phyloP scores from a whole-genome alignment of 495 filamentous ascomycete species.

The Neurospora terricola region DNA sequence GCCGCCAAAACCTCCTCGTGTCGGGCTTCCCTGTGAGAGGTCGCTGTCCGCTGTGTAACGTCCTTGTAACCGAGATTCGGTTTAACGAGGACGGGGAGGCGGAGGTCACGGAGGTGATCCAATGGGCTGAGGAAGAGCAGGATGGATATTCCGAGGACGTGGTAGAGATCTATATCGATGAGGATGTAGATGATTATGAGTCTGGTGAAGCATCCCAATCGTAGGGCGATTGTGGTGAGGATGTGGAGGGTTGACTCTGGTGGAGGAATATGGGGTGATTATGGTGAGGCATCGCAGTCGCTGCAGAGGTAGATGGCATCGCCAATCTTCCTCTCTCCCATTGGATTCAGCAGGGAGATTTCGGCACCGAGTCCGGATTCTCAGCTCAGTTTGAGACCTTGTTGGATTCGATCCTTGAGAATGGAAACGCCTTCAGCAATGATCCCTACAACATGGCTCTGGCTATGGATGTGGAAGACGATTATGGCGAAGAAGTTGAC shows the following conservation, averaged over 20 bases:
- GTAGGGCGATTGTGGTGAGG: neutral
- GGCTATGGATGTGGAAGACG: neutral
- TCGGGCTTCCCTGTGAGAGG: neutral
- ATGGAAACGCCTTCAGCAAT: neutral
- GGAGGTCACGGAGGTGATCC: neutral
- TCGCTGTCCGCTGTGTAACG: neutral
- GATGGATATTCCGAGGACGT: neutral
- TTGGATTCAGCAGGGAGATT: neutral
- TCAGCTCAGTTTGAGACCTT: neutral
- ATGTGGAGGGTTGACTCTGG: neutral
- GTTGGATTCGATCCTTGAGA: neutral
- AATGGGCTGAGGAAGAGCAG: neutral
- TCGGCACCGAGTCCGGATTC: neutral
- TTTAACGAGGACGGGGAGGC: neutral
- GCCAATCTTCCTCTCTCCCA: neutral
- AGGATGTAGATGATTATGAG: neutral
- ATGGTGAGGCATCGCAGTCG: neutral
- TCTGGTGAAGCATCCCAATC: neutral
- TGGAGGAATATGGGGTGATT: neutral
- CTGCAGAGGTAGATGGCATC: neutral
- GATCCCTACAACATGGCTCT: neutral
- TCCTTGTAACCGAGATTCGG: neutral
- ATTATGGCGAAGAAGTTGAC: neutral
- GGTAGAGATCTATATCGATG: neutral
- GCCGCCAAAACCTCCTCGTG: rapidly evolving